Base-by-base conservation (phyloP, 176 grass and related monocot species). In the Thalia dealbata region DNA sequence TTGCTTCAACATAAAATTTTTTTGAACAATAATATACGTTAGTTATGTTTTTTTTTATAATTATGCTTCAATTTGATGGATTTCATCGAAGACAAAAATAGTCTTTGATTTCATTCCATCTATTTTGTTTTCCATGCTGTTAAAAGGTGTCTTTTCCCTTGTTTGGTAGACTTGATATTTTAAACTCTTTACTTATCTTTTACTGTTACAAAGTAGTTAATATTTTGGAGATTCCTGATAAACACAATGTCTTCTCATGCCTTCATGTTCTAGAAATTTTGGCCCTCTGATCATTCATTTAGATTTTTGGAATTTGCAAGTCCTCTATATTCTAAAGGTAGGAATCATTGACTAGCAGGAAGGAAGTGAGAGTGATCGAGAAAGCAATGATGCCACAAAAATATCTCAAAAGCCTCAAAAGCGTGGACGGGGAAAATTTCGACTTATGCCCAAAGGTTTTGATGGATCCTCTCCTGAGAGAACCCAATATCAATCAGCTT, bases 361-460 rank as follows among this genome's bases (percentile, higher is more conserved):
- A 82, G 95, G 83, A 84, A 91, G 85, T 78, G 80, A 93, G 73
- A 99, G 90, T 76, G 95, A 93, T 24, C 77, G 30, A 71, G 95
- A 99, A 86, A 91, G 85, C 75, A 86, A 88, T 13, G 87, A 84
- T 84, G 87, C 81, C 26, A 78, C 81, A 73, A 91, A 86, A 87
- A 25, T 43, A 76, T 87, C 82, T 70, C 86, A 74, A 73, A 90
- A 87, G 54, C 79, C 75, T 82, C 89, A 77, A 72, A 99, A 97
- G 77, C 85, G 87, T 86, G 85, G 83, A 1, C 81, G 88, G 78
- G 85, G 87, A 72, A 93, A 86, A 78, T 79, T 82, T 78, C 85
- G 82, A 70, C 74, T 78, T 73, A 83, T 82, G 56, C 86, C 89
- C 14, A 96, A 87, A 75, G 55, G 80, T 73, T 80, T 82, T 71